Evolutionary conservation across 352 stramenopile genomes (phyloP).

Genomic region (Globisporangium heterothallicum): DNA sequence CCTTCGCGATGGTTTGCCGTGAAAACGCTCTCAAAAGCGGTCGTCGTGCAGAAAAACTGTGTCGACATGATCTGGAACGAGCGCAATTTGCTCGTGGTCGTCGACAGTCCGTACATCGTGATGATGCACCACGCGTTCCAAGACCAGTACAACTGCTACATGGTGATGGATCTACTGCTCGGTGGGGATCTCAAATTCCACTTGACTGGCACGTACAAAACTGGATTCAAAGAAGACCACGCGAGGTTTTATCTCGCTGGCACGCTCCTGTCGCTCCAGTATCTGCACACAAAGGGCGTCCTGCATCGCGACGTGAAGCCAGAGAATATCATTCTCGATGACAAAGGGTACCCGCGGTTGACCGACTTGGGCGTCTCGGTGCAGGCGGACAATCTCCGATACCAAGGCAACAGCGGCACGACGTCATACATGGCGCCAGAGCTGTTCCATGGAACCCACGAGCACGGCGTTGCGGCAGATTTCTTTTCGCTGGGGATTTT

Average conservation of each 20-base stretch:
- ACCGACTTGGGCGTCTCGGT: conserved; percentile 74
- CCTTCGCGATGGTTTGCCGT: conserved; percentile 58
- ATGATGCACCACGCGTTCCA: conserved; percentile 70
- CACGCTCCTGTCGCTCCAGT: conserved; percentile 53
- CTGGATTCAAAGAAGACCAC: conserved; percentile 50
- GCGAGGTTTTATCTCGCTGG: conserved; percentile 60
- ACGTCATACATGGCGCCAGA: conserved; percentile 70
- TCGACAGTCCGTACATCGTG: conserved; percentile 46
- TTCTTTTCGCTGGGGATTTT: conserved; percentile 67
- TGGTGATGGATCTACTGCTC: conserved; percentile 73
- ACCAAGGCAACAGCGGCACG: conserved; percentile 55
- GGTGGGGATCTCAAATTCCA: conserved; percentile 74
- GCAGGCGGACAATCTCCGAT: conserved; percentile 34
- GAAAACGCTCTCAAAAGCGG: conserved; percentile 64
- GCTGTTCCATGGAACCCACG: conserved; percentile 42
- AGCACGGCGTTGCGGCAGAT: conserved; percentile 54
- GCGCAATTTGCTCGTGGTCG: conserved; percentile 49
- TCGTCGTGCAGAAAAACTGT: conserved; percentile 52
- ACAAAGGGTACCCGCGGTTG: conserved; percentile 63
- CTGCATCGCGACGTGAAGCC: conserved; percentile 83
- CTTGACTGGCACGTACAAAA: conserved; percentile 34
- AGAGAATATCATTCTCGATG: conserved; percentile 83
- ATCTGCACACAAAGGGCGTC: conserved; percentile 59
- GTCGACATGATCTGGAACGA: conserved; percentile 79
- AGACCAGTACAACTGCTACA: conserved; percentile 60